Base-by-base conservation (phyloP, 2,329 filamentous ascomycete species). In the Aspergillus sp. region DNA sequence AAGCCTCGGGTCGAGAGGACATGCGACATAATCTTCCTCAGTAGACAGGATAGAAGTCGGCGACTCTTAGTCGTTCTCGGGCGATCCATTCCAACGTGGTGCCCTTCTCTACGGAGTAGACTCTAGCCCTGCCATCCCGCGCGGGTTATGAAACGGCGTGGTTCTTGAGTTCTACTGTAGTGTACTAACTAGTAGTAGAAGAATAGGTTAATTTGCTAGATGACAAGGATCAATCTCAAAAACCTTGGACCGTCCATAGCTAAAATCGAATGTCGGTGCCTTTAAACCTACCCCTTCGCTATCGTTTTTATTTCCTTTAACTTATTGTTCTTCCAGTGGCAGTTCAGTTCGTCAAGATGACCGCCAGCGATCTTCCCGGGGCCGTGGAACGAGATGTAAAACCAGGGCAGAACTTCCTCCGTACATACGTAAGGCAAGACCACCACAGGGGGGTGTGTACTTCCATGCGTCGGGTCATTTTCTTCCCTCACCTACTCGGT, bases 81-180 rank as follows among this genome's bases (percentile, higher is more conserved):
- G 52, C 49, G 58, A 60, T 60, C 58, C 52, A 46, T 58, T 42
- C 39, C 47, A 58, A 60, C 55, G 50, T 58, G 52, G 54, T 14
- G 45, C 42, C 45, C 57, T 29, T 56, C 51, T 55, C 54, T 24
- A 22, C 22, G 22, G 22, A 22, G 22, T 22, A 24, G 24, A 24
- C 24, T 24, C 24, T 58, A 51, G 55, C 42, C 52, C 31, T 61
- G 55, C 52, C 54, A 55, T 60, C 49, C 60, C 51, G 55, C 49
- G 53, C 52, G 56, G 16, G n/a, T 16, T 57, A 16, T 61, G 50
- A 56, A 58, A 60, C 58, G 53, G 56, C 39, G 55, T 57, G 52
- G 60, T 60, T 61, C 57, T 60, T 42, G 45, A 60, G 55, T 31
- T 29, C 18, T 10, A 47, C 24, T 24, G 24, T 24, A 58, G 42